phyloP scores from a whole-genome alignment of 2,329 filamentous ascomycete species.

The Thielaviopsis punctulata region DNA sequence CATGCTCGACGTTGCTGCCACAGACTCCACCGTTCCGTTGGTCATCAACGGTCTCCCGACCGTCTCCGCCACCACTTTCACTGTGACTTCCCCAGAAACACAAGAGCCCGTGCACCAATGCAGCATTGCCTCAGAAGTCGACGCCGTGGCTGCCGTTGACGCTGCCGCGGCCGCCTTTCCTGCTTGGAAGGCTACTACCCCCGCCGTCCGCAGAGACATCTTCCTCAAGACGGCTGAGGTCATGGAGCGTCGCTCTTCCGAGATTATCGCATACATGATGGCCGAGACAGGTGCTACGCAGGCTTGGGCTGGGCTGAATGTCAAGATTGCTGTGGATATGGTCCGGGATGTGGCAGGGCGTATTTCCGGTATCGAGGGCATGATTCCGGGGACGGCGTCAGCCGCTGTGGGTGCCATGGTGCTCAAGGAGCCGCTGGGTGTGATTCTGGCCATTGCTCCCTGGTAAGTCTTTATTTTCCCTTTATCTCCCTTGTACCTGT shows the following conservation, averaged over 20 bases:
- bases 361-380: slow-evolving; percentile 23
- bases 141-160: slow-evolving; percentile 34
- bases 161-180: slow-evolving; percentile 50
- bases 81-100: slow-evolving; percentile 38
- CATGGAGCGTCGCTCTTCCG: slow-evolving; percentile 39
- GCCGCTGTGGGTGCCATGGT: slow-evolving; percentile 37
- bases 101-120: slow-evolving; percentile 36
- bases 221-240: slow-evolving; percentile 52
- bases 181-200: slow-evolving; percentile 48
- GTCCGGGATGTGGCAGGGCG: slow-evolving; percentile 28
- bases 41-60: slow-evolving; percentile 29
- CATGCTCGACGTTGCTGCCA: background rate
- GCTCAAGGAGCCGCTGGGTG: slow-evolving; percentile 60
- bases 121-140: slow-evolving; percentile 36
- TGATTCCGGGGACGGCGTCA: slow-evolving; percentile 20
- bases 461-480: slow-evolving; percentile 37
- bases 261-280: slow-evolving; percentile 42
- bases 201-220: slow-evolving; percentile 46
- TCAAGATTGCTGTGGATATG: slow-evolving; percentile 21
- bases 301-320: slow-evolving; percentile 26
- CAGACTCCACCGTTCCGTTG: slow-evolving; percentile 20
- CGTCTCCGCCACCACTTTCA: slow-evolving; percentile 29
- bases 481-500: background rate
- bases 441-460: slow-evolving; percentile 62
- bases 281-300: slow-evolving; percentile 27